phyloP scores from a whole-genome alignment of 2,329 filamentous ascomycete species.

The Lasiodiplodia hormozganensis region DNA sequence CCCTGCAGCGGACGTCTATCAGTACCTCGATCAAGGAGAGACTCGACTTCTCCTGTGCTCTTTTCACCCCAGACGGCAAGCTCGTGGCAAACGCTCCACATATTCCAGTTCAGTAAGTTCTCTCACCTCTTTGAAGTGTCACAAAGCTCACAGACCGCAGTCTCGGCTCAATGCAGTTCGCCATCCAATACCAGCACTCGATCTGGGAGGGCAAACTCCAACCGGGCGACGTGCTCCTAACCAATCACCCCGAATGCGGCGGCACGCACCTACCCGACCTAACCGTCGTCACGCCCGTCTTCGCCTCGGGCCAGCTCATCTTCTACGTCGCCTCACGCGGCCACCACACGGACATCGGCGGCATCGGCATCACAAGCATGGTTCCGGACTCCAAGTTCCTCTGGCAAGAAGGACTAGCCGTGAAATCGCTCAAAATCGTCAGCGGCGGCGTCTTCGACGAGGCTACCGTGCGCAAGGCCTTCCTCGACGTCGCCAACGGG shows the following conservation, averaged over 20 bases:
- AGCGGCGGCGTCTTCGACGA: conserved; percentile 47
- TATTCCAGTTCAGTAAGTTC: conserved; percentile 36
- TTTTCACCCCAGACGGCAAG: conserved; percentile 36
- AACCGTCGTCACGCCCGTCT: conserved; percentile 39
- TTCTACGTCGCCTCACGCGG: conserved; percentile 41
- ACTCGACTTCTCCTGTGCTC: conserved; percentile 38
- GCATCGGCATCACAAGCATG: conserved; percentile 39
- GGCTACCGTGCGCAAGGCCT: conserved; percentile 37
- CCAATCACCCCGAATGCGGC: conserved; percentile 39
- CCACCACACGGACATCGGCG: conserved; percentile 42
- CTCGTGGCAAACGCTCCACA: conserved; percentile 40
- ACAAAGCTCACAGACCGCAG: not conserved
- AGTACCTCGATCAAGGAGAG: conserved; percentile 39
- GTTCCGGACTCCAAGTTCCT: conserved; percentile 55
- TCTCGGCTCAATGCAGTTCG: conserved; percentile 38
- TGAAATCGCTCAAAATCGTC: conserved; percentile 51
- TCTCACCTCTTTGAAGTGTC: not conserved
- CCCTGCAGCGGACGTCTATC: conserved; percentile 37
- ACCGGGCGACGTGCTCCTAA: conserved; percentile 40
- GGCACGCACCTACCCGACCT: conserved; percentile 42
- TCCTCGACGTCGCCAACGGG: conserved; percentile 39
- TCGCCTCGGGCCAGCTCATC: conserved; percentile 35
- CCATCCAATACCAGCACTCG: conserved; percentile 39
- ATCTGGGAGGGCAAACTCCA: conserved; percentile 34
- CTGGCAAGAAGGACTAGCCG: conserved; percentile 56